A percentile compares a stretch with the other conserved stretches of the same genome.
phyloP scores from a whole-genome alignment of 345 rosid genomes.

The Sonneratia alba region DNA sequence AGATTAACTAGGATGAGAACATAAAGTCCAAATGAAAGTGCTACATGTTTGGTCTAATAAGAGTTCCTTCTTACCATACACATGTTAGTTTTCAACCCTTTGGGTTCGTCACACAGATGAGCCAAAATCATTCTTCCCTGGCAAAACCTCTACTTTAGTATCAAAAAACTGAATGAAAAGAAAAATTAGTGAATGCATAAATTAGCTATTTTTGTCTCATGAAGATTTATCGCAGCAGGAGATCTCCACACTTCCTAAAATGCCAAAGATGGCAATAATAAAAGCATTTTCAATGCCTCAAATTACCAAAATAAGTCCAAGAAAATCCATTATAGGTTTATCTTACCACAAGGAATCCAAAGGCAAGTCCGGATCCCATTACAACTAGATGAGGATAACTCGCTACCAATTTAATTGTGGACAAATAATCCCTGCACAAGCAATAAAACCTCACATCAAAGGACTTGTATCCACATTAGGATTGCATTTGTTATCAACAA shows the following conservation, averaged over 20 bases:
- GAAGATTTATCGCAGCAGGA: background rate
- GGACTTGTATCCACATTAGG: background rate
- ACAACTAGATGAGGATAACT: conserved; percentile 82
- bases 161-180: background rate
- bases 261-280: background rate
- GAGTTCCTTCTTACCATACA: conserved; percentile 57
- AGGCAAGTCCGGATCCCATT: conserved; percentile 95
- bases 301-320: background rate
- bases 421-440: conserved; percentile 55
- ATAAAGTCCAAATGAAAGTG: no score
- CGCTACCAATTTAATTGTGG: conserved; percentile 65
- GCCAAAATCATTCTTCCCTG: conserved; percentile 99
- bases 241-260: background rate
- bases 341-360: conserved; percentile 95
- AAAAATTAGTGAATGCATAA: background rate
- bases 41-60: background rate
- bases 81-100: conserved; percentile 97
- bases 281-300: background rate
- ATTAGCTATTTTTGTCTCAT: background rate
- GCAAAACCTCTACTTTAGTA: conserved; percentile 15
- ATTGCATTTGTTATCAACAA: background rate
- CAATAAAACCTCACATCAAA: conserved; percentile 7
- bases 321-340: background rate
- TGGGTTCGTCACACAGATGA: conserved; percentile 97
- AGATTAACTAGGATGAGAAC: no score